Conservation (phyloP, 1,284 basidiomycete genomes). For the Entoloma clypeatum region DNA sequence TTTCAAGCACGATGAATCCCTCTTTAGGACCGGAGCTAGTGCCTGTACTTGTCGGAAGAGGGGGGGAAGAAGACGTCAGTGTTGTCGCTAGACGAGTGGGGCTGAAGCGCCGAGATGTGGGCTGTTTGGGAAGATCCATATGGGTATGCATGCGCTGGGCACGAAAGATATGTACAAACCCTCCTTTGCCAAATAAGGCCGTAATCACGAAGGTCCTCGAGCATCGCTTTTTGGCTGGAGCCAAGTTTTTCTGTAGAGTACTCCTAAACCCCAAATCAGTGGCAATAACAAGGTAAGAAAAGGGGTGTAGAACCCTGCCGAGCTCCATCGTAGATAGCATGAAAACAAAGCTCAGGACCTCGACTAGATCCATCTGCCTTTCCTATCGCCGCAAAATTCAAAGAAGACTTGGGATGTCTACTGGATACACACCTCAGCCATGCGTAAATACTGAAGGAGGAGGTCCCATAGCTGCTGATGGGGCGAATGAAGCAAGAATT, state of each 20-base stretch:
- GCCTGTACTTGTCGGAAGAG: slow-evolving; percentile 60
- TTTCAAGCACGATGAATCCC: slow-evolving; percentile 96
- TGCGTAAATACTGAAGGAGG: slow-evolving; percentile 83
- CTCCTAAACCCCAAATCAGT: slow-evolving; percentile 49
- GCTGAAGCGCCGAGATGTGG: slow-evolving; percentile 76
- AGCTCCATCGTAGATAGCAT: slow-evolving; percentile 94
- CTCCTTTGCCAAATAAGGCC: slow-evolving; percentile 86
- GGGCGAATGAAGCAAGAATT: slow-evolving; percentile 95
- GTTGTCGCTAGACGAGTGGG: slow-evolving; percentile 97
- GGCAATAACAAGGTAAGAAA: not conserved
- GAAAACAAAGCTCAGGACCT: slow-evolving; percentile 92
- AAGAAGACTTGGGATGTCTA: not conserved
- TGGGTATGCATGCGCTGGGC: slow-evolving; percentile 17
- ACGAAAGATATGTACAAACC: slow-evolving; percentile 34
- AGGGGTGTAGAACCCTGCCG: slow-evolving; percentile 54
- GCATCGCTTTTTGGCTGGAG: slow-evolving; percentile 79
- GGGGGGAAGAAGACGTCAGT: slow-evolving; percentile 78
- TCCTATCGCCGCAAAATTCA: slow-evolving; percentile 47
- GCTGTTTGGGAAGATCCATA: slow-evolving; percentile 36
- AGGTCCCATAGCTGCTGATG: slow-evolving; percentile 98
- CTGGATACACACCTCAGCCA: slow-evolving; percentile 61
- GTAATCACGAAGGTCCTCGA: slow-evolving; percentile 92
- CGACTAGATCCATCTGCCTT: slow-evolving; percentile 87
- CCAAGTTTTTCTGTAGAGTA: slow-evolving; percentile 86
- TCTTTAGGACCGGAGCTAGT: slow-evolving; percentile 60